phyloP scores from a whole-genome alignment of 345 rosid genomes.

The Euphorbia lathyris region DNA sequence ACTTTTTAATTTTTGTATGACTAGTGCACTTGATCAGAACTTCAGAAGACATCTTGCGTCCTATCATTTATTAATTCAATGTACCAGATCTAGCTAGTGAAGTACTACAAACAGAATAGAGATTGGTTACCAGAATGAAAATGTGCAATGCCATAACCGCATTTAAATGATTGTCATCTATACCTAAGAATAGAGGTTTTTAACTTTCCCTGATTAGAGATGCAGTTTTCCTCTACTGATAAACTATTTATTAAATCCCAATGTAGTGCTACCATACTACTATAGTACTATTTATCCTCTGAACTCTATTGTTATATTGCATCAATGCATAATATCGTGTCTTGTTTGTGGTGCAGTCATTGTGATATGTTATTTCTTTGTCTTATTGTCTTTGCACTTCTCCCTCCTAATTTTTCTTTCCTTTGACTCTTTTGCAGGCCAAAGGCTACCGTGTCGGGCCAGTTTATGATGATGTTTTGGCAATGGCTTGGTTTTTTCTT shows the following conservation, averaged over 20 bases:
- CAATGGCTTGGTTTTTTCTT: conserved; percentile 99
- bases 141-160: neutral
- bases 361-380: neutral
- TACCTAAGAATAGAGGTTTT: neutral
- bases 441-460: conserved; percentile 99
- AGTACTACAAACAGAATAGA: neutral
- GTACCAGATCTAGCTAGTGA: neutral
- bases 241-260: neutral
- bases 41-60: neutral
- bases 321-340: neutral
- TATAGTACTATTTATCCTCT: neutral
- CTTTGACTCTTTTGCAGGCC: conserved; percentile 53
- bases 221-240: neutral
- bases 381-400: neutral
- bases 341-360: neutral
- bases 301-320: neutral
- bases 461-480: conserved; percentile 94
- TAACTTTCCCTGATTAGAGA: neutral
- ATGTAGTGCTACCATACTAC: neutral
- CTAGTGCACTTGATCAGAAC: neutral
- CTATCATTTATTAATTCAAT: neutral
- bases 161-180: neutral
- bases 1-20: neutral
- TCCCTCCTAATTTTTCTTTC: neutral
- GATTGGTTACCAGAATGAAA: neutral